Evolutionary conservation across 495 filamentous ascomycete genomes (phyloP).

Genomic region (Clohesyomyces aquaticus): DNA sequence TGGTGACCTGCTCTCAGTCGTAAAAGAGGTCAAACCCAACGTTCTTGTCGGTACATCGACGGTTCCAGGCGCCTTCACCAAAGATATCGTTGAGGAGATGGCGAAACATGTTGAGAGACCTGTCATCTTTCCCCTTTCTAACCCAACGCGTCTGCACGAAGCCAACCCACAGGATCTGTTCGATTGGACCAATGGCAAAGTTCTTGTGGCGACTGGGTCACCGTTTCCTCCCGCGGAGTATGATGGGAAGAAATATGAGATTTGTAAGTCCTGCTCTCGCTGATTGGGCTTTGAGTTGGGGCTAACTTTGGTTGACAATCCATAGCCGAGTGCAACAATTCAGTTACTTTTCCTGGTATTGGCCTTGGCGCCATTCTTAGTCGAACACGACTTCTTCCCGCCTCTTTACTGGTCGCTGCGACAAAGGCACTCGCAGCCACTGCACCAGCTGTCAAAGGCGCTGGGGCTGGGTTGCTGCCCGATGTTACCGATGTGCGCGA

Average conservation of each 20-base stretch:
- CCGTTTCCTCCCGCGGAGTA: constrained; percentile 80
- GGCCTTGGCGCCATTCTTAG: constrained; percentile 77
- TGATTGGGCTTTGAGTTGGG: background rate
- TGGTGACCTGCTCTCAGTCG: constrained; percentile 64
- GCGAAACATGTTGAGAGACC: constrained; percentile 74
- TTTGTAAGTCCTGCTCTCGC: constrained; percentile 53
- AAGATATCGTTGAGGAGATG: constrained; percentile 77
- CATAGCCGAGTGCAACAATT: constrained; percentile 86
- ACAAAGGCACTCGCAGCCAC: constrained; percentile 70
- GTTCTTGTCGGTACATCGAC: constrained; percentile 86
- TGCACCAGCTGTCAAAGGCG: constrained; percentile 67
- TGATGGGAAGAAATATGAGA: constrained; percentile 64
- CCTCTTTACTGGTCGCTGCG: constrained; percentile 83
- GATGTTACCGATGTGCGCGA: constrained; percentile 76
- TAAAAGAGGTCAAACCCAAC: constrained; percentile 76
- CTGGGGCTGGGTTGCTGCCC: constrained; percentile 65
- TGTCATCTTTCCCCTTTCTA: constrained; percentile 83
- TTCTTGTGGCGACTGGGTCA: constrained; percentile 81
- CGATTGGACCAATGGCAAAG: constrained; percentile 76
- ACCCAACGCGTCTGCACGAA: constrained; percentile 84
- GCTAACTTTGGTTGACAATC: background rate
- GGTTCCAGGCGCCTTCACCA: constrained; percentile 75
- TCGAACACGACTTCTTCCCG: constrained; percentile 63
- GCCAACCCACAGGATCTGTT: constrained; percentile 77
- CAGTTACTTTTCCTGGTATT: constrained; percentile 83